Evolutionary conservation across 352 stramenopile genomes (phyloP), one percentile per base, ranked within the genome.

Genomic region (Aphanomyces euteiches): DNA sequence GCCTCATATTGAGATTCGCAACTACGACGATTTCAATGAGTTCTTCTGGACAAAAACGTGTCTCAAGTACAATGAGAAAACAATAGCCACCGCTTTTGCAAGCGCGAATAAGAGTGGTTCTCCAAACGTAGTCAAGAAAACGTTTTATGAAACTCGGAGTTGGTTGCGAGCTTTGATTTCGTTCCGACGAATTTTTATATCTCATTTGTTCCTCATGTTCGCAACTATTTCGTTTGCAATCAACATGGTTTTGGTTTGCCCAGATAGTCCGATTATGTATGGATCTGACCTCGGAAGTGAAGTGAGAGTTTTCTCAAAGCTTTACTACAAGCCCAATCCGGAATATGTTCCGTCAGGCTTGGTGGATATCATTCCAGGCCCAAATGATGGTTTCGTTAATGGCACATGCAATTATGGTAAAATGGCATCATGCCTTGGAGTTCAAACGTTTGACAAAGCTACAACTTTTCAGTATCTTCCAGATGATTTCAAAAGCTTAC

Each of bases 341-440:
- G 5, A 21, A 17, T 69, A 38, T 37, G 37, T 45, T 40, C 12
- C 61, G 10, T 58, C 36, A 7, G 61, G 58, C 21, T 17, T 61
- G 6, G 54, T 61, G 6, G 54, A 61, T 41, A 37, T 61, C 10
- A 61, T 61, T 40, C 54, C 28, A 3, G 54, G 54, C 1, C 54
- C 54, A 37, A 61, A 61, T 37, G 54, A 61, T 40, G 54, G 54
- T 7, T 61, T 61, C n/a, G 37, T 37, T 12, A 61, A 61, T 92
- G 86, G 72, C 41, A 69, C 65, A 50, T 93, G 85, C 34, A 80
- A 87, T 53, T 77, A 83, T 6, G 75, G 85, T 47, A 90, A 90
- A 74, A 73, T 93, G 45, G 80, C 84, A 36, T 83, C 77, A 0
- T 93, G 86, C 47, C 77, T 93, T 34, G 86, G 86, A 17, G 53